Evolutionary conservation across 2,329 filamentous ascomycete genomes (phyloP).

Genomic region (Aspergillus pseudotamarii): DNA sequence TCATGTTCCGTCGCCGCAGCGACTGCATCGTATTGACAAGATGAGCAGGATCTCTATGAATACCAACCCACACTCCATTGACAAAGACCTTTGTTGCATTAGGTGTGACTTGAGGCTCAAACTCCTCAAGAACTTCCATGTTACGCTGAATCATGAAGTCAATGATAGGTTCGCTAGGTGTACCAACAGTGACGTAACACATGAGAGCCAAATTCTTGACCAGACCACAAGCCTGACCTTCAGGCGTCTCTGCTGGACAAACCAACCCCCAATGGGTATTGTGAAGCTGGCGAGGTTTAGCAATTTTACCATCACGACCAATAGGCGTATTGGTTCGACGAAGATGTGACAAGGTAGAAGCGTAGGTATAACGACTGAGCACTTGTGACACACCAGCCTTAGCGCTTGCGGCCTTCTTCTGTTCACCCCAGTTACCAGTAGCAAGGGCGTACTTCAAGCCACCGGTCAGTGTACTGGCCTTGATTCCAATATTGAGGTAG

Average conservation of each 20-base stretch:
- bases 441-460: slow-evolving; percentile 95
- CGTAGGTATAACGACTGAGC: slow-evolving; percentile 95
- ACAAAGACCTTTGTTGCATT: slow-evolving; percentile 98
- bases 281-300: slow-evolving; percentile 95
- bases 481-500: slow-evolving; percentile 86
- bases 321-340: slow-evolving; percentile 97
- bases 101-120: slow-evolving; percentile 80
- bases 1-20: slow-evolving; percentile 76
- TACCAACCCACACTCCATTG: slow-evolving; percentile 97
- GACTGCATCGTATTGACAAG: slow-evolving; percentile 78
- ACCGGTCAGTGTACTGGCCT: slow-evolving; percentile 86
- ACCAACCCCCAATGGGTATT: slow-evolving; percentile 99
- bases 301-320: slow-evolving; percentile 95
- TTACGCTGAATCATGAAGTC: slow-evolving; percentile 95
- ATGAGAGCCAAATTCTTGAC: slow-evolving; percentile 98
- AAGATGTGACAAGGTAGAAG: slow-evolving; percentile 94
- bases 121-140: slow-evolving; percentile 97
- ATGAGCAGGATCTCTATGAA: slow-evolving; percentile 85
- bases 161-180: slow-evolving; percentile 83
- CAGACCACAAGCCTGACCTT: slow-evolving; percentile 96
- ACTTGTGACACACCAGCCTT: slow-evolving; percentile 98
- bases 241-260: slow-evolving; percentile 94
- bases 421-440: slow-evolving; percentile 98
- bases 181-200: slow-evolving; percentile 97
- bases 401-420: slow-evolving; percentile 94